A percentile compares a stretch with the other conserved stretches of the same genome.
Evolutionary conservation across 140 eudicot species (phyloP).

Genomic region (Ambrosia hybrid): DNA sequence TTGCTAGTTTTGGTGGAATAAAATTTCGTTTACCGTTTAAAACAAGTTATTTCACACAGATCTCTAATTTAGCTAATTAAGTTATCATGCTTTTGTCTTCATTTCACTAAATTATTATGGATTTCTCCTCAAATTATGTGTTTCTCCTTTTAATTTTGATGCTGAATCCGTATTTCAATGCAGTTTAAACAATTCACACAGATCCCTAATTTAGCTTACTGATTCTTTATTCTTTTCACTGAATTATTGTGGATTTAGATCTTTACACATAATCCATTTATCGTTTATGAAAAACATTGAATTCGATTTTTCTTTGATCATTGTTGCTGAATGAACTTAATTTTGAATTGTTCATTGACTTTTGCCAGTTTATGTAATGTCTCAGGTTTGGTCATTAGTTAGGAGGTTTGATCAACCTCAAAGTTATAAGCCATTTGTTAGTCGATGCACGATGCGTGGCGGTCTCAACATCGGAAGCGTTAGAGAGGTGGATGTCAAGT

Average conservation of each 20-base stretch:
- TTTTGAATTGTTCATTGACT: not conserved
- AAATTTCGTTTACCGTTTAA: too few species aligned
- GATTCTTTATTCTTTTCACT: too few species aligned
- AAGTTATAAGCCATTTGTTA: constrained; percentile 65
- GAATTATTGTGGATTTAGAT: too few species aligned
- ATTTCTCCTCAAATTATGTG: too few species aligned
- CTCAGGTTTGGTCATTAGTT: constrained; percentile 72
- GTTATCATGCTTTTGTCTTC: too few species aligned
- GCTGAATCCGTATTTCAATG: not conserved
- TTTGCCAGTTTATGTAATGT: not conserved
- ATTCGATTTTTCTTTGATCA: too few species aligned
- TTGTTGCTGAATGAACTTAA: not conserved
- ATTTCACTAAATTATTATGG: too few species aligned
- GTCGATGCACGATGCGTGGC: constrained; percentile 52
- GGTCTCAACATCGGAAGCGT: constrained; percentile 59
- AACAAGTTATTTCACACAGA: too few species aligned
- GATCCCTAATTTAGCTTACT: not conserved
- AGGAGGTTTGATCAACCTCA: constrained; percentile 73
- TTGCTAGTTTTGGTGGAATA: too few species aligned
- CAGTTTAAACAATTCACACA: not conserved
- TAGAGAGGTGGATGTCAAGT: constrained; percentile 62
- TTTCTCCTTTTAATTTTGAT: not conserved
- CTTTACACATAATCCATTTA: too few species aligned
- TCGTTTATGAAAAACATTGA: too few species aligned
- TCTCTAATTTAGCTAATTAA: too few species aligned